phyloP scores from a whole-genome alignment of 83 land plant species.

The Diphasiastrum complanatum region DNA sequence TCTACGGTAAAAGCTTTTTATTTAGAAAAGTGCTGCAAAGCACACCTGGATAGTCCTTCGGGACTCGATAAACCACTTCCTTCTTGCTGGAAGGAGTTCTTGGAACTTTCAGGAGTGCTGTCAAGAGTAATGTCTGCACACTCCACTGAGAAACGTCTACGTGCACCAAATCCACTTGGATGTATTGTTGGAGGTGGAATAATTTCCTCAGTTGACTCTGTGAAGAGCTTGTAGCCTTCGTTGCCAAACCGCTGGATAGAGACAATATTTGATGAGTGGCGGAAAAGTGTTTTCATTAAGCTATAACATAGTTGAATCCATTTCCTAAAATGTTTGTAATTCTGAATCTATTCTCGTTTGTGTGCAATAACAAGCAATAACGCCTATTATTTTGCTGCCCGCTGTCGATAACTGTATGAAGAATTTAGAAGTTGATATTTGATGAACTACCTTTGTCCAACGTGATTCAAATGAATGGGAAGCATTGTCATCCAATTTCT shows the following conservation, averaged over 20 bases:
- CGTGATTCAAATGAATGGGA: constrained; percentile 26
- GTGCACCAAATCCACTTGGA: constrained; percentile 13
- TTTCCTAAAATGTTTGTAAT: too few species aligned
- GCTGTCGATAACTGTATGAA: too few species aligned
- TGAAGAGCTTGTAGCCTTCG: constrained; percentile 20
- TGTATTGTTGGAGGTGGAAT: constrained; percentile 34
- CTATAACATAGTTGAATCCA: too few species aligned
- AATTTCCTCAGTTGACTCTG: constrained; percentile 23
- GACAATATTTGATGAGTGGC: too few species aligned
- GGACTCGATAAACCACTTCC: constrained; percentile 26
- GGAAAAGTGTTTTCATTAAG: too few species aligned
- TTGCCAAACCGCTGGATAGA: constrained; percentile 27
- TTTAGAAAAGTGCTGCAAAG: neutral
- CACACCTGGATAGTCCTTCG: constrained; percentile 23
- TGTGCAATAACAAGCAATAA: too few species aligned
- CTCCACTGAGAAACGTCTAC: constrained; percentile 19
- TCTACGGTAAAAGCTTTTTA: neutral
- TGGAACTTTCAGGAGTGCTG: constrained; percentile 28
- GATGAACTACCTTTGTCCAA: constrained; percentile 35
- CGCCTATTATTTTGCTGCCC: too few species aligned
- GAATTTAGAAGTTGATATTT: neutral
- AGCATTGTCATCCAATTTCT: neutral
- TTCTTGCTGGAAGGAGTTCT: too few species aligned
- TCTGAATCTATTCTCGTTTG: too few species aligned
- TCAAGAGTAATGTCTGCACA: neutral